Base-by-base conservation (phyloP, 2,329 filamentous ascomycete species). In the Sarocladium kiliense region DNA sequence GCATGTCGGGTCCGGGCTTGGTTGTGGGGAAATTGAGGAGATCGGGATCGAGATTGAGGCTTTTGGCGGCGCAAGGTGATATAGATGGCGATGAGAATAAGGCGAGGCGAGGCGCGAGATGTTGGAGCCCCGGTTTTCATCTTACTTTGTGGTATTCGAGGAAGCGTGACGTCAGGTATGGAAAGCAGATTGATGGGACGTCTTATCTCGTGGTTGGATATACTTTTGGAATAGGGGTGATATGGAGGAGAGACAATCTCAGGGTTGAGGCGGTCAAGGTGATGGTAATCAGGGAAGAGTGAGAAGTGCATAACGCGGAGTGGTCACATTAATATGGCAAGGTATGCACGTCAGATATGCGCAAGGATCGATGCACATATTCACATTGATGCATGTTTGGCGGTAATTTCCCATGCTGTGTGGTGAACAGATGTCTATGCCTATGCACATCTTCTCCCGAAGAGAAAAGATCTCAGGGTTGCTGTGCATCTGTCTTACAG, bases 81-180 rank as follows among this genome's bases (percentile, higher is more conserved):
- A 9, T 16, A 14, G 21, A 16, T 9, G 36, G 16, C 18, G 12
- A 7, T 27, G 23, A 18, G 9, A 9, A 23, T 16, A 3, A 30
- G 11, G 21, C 23, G 18, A 47, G 21, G 3, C n/a, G 44, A n/a
- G n/a, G n/a, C n/a, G n/a, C n/a, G 18, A 27, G 44, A 23, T 47
- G 44, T 23, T 5, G 30, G 6, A 7, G 44, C 44, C 44, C 44
- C 44, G 44, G 44, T 47, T 47, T 47, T 47, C 44, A 47, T 47
- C n/a, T 47, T 47, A 47, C 11, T 47, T 6, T 30, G 10, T 30
- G 23, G 7, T n/a, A 27, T 30, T 25, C 9, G 21, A 4, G 18
- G 19, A 16, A 25, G 14, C 41, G 18, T 21, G 41, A 16, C 18
- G 44, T 6, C n/a, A 23, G 25, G 44, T 9, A 3, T 30, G 18